Evolutionary conservation across 371 early-diverging fungal species (phyloP).

Genomic region (Mucor plumbeus): DNA sequence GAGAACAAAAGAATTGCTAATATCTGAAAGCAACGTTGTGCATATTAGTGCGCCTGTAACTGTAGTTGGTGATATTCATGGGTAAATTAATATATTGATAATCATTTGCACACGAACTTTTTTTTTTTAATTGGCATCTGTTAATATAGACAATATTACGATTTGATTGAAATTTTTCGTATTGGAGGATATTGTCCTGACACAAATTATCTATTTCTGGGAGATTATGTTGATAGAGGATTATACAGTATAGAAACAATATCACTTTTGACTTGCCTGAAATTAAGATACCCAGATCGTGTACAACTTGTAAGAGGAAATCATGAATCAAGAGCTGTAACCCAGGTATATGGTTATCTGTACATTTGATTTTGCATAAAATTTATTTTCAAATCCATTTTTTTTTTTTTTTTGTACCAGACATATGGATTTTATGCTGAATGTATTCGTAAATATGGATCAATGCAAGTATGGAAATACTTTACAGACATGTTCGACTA

Average conservation of each 20-base stretch:
- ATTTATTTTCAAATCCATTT: not conserved
- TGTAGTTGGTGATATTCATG: conserved; percentile 96
- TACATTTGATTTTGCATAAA: not conserved
- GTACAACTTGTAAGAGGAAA: conserved; percentile 97
- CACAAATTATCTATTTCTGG: conserved; percentile 95
- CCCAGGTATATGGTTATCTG: conserved; percentile 62
- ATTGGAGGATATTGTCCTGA: conserved; percentile 93
- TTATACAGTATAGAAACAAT: conserved; percentile 96
- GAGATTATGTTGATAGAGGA: conserved; percentile 99
- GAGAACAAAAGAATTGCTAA: conserved; percentile 84
- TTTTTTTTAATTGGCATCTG: no score
- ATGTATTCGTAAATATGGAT: conserved; percentile 90
- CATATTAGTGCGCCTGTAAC: conserved; percentile 90
- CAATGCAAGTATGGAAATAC: conserved; percentile 86
- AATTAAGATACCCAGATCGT: conserved; percentile 90
- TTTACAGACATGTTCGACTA: conserved; percentile 97
- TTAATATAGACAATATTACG: conserved; percentile 88
- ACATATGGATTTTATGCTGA: conserved; percentile 99
- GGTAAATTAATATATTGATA: conserved; percentile 51
- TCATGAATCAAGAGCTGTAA: conserved; percentile 94
- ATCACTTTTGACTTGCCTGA: conserved; percentile 85
- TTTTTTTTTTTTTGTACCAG: conserved; percentile 29
- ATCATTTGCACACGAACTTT: not conserved
- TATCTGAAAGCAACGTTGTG: conserved; percentile 91
- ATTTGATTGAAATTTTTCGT: conserved; percentile 94